Conservation (phyloP, 495 filamentous ascomycete genomes). For the Talaromyces trachyspermus region DNA sequence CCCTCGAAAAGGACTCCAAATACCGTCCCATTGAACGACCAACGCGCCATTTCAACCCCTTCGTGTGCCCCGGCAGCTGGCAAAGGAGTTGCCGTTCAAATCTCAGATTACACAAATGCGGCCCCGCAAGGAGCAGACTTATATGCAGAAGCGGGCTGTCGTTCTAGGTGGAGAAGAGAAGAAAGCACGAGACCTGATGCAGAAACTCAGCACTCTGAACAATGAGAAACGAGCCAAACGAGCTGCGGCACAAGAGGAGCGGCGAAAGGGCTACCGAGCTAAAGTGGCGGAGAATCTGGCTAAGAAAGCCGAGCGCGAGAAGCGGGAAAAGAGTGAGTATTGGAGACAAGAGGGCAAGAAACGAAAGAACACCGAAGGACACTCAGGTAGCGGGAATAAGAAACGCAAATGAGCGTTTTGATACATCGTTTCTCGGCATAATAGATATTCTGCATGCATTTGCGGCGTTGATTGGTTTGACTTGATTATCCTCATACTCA, state of each 20-base stretch:
- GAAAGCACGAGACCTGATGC: slow-evolving; percentile 80
- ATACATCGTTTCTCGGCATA: no score
- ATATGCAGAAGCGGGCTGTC: slow-evolving; percentile 89
- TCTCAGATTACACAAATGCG: slow-evolving; percentile 81
- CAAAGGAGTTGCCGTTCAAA: slow-evolving; percentile 82
- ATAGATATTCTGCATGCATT: no score
- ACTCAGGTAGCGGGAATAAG: slow-evolving; percentile 58
- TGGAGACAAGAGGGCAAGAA: slow-evolving; percentile 96
- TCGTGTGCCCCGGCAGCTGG: slow-evolving; percentile 75
- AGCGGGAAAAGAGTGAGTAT: slow-evolving; percentile 84
- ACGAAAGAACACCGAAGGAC: slow-evolving; percentile 55
- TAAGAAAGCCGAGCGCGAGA: slow-evolving; percentile 76
- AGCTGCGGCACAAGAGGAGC: slow-evolving; percentile 74
- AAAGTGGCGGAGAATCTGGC: slow-evolving; percentile 69
- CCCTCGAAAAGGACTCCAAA: slow-evolving; percentile 71
- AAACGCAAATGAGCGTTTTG: slow-evolving; percentile 33
- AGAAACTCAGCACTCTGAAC: slow-evolving; percentile 83
- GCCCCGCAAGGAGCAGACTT: slow-evolving; percentile 72
- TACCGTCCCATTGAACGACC: slow-evolving; percentile 78
- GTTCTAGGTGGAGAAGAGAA: slow-evolving; percentile 79
- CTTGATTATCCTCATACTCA: neutral
- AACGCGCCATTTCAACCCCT: slow-evolving; percentile 91
- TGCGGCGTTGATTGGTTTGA: neutral
- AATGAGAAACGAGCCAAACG: slow-evolving; percentile 86
- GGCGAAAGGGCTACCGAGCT: slow-evolving; percentile 65